Evolutionary conservation across 2,329 filamentous ascomycete species (phyloP).

Genomic region (Xylariaceae sp.): DNA sequence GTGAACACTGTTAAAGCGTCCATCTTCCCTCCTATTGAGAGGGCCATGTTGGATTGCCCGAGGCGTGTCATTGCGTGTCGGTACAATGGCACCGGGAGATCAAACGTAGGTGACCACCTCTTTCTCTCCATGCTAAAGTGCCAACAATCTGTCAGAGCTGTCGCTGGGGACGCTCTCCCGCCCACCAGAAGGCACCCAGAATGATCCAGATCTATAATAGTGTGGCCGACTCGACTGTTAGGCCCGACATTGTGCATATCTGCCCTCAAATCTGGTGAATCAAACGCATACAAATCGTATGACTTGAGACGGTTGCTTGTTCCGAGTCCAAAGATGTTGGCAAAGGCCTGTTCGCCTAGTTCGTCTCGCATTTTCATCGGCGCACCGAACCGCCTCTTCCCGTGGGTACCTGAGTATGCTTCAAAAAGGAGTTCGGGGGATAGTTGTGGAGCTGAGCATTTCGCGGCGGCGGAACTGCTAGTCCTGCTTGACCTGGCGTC

Average conservation of each 20-base stretch:
- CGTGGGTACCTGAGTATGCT: constrained; percentile 36
- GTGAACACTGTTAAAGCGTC: constrained; percentile 43
- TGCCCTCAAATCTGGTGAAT: constrained; percentile 27
- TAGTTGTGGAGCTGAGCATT: constrained; percentile 5
- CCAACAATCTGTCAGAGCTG: constrained; percentile 70
- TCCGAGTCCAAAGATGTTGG: constrained; percentile 41
- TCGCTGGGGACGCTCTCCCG: constrained; percentile 70
- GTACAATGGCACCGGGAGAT: constrained; percentile 67
- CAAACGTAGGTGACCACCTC: constrained; percentile 58
- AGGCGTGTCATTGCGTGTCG: constrained; percentile 62
- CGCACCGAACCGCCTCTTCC: constrained; percentile 57
- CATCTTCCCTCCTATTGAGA: constrained; percentile 59
- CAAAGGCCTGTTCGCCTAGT: constrained; percentile 40
- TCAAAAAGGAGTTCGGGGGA: constrained; percentile 28
- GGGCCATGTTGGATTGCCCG: constrained; percentile 42
- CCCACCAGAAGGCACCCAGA: constrained; percentile 62
- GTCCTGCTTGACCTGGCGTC: neutral
- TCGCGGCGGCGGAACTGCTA: neutral
- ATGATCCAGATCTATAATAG: constrained; percentile 59
- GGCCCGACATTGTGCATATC: constrained; percentile 32
- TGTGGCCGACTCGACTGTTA: constrained; percentile 63
- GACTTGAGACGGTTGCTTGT: constrained; percentile 42
- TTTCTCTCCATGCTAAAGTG: constrained; percentile 49
- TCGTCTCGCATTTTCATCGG: constrained; percentile 38
- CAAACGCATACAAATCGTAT: constrained; percentile 44